Base-by-base conservation (phyloP, 805 yeast species). In the Starmerella vitae region DNA sequence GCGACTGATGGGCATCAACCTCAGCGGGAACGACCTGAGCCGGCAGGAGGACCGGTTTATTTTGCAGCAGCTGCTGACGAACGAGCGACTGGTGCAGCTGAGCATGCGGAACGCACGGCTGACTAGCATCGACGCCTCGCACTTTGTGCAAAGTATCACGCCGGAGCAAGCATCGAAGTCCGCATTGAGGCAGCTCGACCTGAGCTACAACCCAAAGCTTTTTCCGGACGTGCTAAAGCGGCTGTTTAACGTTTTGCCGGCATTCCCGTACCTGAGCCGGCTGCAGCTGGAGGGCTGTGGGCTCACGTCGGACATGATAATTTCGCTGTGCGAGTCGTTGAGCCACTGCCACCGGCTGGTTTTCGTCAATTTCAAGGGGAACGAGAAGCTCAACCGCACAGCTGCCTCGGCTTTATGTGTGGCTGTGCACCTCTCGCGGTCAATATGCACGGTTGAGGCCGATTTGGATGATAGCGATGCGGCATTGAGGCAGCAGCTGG, bases 21-120 rank as follows among this genome's bases (percentile, higher is more conserved):
- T 86, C 17, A 93, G 93, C 3, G 86, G 78, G 53, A 86, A 86
- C 55, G 86, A 82, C 54, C 59, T 57, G 40, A 54, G 55, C 43
- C 58, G 51, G 4, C 46, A 44, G 19, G 44, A 38, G 35, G 44
- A 46, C 36, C 43, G 50, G 43, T 47, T 41, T 5, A 38, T 47
- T 2, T 41, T 57, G 18, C 42, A 37, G 20, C 56, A 44, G 13
- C 43, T 49, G 43, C 48, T 46, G 27, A 55, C 41, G 33, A 61
- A 15, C 49, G 72, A 43, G 53, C 61, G 36, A 70, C 74, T 50
- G 54, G 78, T 28, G 77, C 93, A 35, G 57, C 82, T 42, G 77
- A 78, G 54, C 66, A 78, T 20, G 28, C 41, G 48, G 17, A 36
- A 46, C 28, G 36, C 53, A n/a, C 33, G 43, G 14, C 43, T 52